Base-by-base conservation (phyloP, 768 basidiomycete species). In the Suillus lakei region DNA sequence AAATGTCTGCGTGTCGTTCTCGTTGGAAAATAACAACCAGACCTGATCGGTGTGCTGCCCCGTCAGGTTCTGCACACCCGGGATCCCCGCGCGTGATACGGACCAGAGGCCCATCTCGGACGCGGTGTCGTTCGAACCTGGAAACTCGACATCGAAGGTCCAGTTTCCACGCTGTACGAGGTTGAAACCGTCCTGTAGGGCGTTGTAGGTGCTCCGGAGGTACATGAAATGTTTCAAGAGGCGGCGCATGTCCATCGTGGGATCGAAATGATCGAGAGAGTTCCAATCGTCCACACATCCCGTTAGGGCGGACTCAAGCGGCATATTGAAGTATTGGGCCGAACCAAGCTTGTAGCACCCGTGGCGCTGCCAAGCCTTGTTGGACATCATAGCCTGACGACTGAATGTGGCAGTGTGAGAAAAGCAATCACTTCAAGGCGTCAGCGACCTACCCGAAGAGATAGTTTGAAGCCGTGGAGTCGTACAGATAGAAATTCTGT, bases 231-330 rank as follows among this genome's bases (percentile, higher is more conserved):
- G 92, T 21, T 86, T 74, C 71, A 93, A 88, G 64, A 93, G 73
- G 63, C 94, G 89, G 44, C 91, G 87, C 44, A 85, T 84, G 71
- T 92, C 89, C 15, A 89, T 80, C 2, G 95, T 96, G 32, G 95
- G 94, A 76, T 98, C 96, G 74, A 97, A 97, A 75, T 98, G 96
- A 71, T 98, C 96, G 38, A 96, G 87, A 3, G 92, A 86, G 75
- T 97, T 96, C 93, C 92, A 96, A 70, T 92, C 89, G 72, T 97
- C 94, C 54, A 90, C 71, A 75, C 96, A 98, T 54, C 95, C 96
- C 21, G 95, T 80, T 38, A 95, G 74, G 3, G 92, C 79, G 70
- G 87, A 88, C 62, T 91, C 90, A 69, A 96, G 82, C 2, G 92
- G 91, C 87, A 96, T 92, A 78, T 97, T 95, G 84, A 91, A 98